These are phyloP conservation scores for Fusarium camptoceras DNA, from an alignment of 2,329 filamentous ascomycete species.

Conservation along the genomic window DNA sequence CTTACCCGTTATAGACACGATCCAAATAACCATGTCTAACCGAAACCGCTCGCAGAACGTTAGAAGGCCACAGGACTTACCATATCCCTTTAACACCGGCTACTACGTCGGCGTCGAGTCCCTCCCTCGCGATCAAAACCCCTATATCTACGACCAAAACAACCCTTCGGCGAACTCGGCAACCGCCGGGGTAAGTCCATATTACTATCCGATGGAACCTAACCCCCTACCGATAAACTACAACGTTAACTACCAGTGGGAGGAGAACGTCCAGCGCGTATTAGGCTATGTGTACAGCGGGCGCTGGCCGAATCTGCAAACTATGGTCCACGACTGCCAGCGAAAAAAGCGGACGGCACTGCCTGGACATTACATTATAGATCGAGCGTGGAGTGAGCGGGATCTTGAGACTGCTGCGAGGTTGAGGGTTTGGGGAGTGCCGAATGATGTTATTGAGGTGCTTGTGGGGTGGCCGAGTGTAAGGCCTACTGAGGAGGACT, in stretches of 20 bases:
- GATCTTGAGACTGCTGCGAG: neutral
- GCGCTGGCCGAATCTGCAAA: neutral
- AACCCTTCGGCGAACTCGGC: accelerated
- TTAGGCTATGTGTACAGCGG: neutral
- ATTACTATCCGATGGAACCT: neutral
- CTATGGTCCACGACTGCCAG: neutral
- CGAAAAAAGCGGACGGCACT: neutral
- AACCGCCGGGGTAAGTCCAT: neutral
- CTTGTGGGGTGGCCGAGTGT: neutral
- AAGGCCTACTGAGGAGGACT: neutral
- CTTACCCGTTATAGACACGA: neutral
- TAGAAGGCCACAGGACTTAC: neutral
- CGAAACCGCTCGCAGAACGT: accelerated
- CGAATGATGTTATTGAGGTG: neutral
- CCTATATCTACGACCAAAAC: neutral
- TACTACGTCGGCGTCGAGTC: neutral
- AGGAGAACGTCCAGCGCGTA: neutral
- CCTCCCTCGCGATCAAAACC: neutral
- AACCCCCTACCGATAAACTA: neutral
- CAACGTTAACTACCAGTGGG: neutral
- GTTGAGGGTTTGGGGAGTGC: neutral
- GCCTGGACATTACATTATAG: neutral
- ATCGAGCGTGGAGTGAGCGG: neutral
- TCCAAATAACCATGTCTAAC: neutral
- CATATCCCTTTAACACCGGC: neutral